Percentiles rank a stretch among this genome's conserved stretches.
Evolutionary conservation across 2,329 filamentous ascomycete genomes (phyloP).

Genomic region (Rutstroemia sp.): DNA sequence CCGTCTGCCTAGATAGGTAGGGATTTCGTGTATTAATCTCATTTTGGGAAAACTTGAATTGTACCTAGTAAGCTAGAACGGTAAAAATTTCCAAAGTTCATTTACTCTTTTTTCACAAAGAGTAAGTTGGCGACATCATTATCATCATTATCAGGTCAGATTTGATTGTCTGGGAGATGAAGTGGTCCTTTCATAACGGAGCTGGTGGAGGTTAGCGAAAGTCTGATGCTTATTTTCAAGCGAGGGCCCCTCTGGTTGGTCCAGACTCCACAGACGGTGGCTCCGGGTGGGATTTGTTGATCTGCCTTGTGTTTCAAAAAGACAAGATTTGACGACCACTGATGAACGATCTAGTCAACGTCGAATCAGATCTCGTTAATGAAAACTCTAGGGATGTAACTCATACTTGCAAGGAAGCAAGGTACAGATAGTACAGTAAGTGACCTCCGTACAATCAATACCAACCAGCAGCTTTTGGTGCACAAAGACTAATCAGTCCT

Average conservation of each 20-base stretch:
- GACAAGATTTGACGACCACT: slow-evolving; percentile 16
- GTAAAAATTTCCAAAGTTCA: not conserved
- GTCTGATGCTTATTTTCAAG: slow-evolving; percentile 6
- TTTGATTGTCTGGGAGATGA: slow-evolving; percentile 13
- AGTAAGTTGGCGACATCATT: not conserved
- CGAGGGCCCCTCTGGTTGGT: slow-evolving; percentile 6
- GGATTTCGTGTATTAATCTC: no score
- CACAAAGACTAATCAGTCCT: not conserved
- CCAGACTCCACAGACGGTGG: slow-evolving; percentile 5
- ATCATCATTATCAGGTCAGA: slow-evolving; percentile 3
- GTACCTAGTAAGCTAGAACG: not conserved
- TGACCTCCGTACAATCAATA: no score
- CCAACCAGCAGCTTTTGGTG: not conserved
- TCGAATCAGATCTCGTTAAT: slow-evolving; percentile 6
- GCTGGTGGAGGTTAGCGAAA: slow-evolving; percentile 7
- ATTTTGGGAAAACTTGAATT: not conserved
- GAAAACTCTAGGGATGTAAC: not conserved
- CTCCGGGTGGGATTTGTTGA: slow-evolving; percentile 3
- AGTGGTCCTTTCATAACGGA: slow-evolving; percentile 21
- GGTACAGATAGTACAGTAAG: no score
- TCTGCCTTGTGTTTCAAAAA: slow-evolving; percentile 17
- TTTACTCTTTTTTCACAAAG: not conserved
- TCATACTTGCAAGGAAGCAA: not conserved
- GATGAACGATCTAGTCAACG: slow-evolving; percentile 9
- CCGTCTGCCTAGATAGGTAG: no score